Percentiles rank a stretch among this genome's conserved stretches.
These are phyloP conservation scores for Bipolaris sorokiniana DNA, from an alignment of 2,329 filamentous ascomycete species.

Conservation along the genomic window DNA sequence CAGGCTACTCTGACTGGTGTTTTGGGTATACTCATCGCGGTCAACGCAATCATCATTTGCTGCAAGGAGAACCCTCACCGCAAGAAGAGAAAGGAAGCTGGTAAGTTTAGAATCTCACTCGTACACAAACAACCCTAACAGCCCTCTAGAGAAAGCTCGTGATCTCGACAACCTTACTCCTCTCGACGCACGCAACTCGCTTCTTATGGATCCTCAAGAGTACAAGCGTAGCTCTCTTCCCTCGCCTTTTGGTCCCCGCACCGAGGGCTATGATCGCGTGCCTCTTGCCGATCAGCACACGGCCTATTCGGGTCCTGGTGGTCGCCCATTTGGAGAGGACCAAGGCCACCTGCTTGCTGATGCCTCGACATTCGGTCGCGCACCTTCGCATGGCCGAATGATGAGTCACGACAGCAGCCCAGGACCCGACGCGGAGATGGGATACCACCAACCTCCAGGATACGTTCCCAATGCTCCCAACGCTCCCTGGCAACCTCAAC, in stretches of 20 bases:
- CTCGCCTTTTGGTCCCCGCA: slow-evolving; percentile 37
- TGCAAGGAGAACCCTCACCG: slow-evolving; percentile 90
- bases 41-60: slow-evolving; percentile 85
- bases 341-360: slow-evolving; percentile 44
- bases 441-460: slow-evolving; percentile 27
- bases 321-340: slow-evolving; percentile 34
- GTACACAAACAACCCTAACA: slow-evolving; percentile 34
- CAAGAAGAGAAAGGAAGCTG: slow-evolving; percentile 84
- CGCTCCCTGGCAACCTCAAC: slow-evolving; percentile 37
- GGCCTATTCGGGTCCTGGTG: slow-evolving; percentile 29
- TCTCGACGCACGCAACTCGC: slow-evolving; percentile 83
- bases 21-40: slow-evolving; percentile 83
- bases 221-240: slow-evolving; percentile 50
- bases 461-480: slow-evolving; percentile 32
- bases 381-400: slow-evolving; percentile 32
- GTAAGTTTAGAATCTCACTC: slow-evolving; percentile 61
- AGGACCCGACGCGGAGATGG: slow-evolving; percentile 37
- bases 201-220: slow-evolving; percentile 70
- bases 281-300: slow-evolving; percentile 47
- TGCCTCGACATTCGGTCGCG: slow-evolving; percentile 43
- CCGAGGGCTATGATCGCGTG: slow-evolving; percentile 46
- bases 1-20: slow-evolving; percentile 83
- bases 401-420: slow-evolving; percentile 38
- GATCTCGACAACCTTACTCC: slow-evolving; percentile 85
- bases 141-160: slow-evolving; percentile 70